Evolutionary conservation across 108 stramenopile genomes (phyloP), one percentile per base, ranked within the genome.

Genomic region (Epithemia pelagica): DNA sequence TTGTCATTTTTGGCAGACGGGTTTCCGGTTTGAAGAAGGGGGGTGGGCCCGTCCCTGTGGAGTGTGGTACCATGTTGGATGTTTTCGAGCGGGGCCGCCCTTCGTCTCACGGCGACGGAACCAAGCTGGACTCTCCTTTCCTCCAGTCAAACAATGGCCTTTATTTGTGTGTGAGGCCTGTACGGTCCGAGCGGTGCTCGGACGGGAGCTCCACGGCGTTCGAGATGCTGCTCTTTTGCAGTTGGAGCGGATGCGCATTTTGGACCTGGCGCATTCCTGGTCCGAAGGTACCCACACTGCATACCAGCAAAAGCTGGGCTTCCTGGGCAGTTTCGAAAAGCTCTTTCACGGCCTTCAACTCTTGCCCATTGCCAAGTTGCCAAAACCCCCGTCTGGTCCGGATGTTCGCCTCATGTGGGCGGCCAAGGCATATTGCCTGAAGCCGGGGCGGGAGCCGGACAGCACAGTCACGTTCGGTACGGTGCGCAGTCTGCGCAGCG

Each of bases 51-150:
- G 22, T 2, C 63, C 63, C 22, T 64, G 63, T 24, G 37, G 32
- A 22, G 19, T 24, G n/a, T 7, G 7, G 7, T 64, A 64, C 19
- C 65, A 57, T 30, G 25, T 19, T 5, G 10, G 55, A 55, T 66
- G 65, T 22, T 8, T 66, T 57, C 65, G 54, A 2, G 30, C 24
- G 54, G 65, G 54, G 20, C 51, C 65, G 8, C 65, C 65, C 19
- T 66, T 66, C 37, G n/a, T n/a, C 22, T 46, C 33, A n/a, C 63
- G 37, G 15, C 32, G 63, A 2, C 21, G 22, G 21, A 24, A 10
- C 5, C 7, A 5, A 22, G 19, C 10, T 24, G 63, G 63, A n/a
- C 46, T 64, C 3, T 8, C 23, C 33, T 52, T 64, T 52, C 37
- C 37, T 46, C 37, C 5, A 15, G 37, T 46, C 10, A 10, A 5